phyloP scores from a whole-genome alignment of 306 rosid genomes.

The Vicia villosa region DNA sequence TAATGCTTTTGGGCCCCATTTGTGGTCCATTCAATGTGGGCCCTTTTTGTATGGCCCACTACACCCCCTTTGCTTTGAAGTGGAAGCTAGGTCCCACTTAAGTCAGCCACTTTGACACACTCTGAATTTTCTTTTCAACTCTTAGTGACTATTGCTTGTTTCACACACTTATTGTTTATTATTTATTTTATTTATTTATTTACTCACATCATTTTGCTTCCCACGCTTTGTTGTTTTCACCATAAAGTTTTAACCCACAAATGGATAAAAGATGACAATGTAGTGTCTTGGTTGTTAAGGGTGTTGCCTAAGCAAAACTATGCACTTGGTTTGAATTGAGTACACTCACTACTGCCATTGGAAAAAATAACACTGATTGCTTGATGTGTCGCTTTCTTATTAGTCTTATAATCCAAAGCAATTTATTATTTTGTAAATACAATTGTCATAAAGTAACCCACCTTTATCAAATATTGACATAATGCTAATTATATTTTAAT shows the following conservation, averaged over 20 bases:
- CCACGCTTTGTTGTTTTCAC: conserved; percentile 75
- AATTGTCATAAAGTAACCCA: too few relatives aligned
- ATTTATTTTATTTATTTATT: neutral
- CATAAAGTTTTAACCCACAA: conserved; percentile 56
- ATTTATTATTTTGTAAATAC: too few relatives aligned
- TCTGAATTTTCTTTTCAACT: conserved; percentile 14
- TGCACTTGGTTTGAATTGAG: conserved; percentile 24
- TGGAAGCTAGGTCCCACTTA: conserved; percentile 70
- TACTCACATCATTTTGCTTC: conserved; percentile 52
- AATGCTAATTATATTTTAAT: too few relatives aligned
- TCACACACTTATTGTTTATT: conserved; percentile 54
- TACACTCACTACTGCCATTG: neutral
- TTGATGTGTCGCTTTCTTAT: conserved; percentile 4
- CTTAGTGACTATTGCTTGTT: conserved; percentile 61
- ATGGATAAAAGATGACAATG: conserved; percentile 52
- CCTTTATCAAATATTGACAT: too few relatives aligned
- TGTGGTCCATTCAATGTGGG: conserved; percentile 72
- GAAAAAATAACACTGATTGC: neutral
- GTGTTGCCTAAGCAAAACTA: conserved; percentile 65
- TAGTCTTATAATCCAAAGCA: too few relatives aligned
- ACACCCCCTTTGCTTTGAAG: conserved; percentile 46
- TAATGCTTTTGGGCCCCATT: conserved; percentile 70
- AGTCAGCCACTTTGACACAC: conserved; percentile 62
- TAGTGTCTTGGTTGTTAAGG: conserved; percentile 53
- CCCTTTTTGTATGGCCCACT: conserved; percentile 58